phyloP scores from a whole-genome alignment of 345 rosid genomes.

The Boechera divaricarpa region DNA sequence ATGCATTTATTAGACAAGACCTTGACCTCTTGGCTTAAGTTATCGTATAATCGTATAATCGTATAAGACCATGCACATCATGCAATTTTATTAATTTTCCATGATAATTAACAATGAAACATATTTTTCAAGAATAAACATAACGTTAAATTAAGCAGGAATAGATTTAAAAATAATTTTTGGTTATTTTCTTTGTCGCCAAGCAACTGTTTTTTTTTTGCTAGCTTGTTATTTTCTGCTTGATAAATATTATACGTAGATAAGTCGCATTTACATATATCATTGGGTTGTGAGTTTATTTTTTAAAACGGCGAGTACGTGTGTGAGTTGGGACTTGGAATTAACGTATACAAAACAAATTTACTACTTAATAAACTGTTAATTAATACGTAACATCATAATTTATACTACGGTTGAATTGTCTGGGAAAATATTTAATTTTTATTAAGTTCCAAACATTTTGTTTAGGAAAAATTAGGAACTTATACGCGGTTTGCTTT shows the following conservation, averaged over 20 bases:
- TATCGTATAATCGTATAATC: conserved; percentile 26
- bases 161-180: background rate
- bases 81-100: background rate
- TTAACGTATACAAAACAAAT: background rate
- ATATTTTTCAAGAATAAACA: background rate
- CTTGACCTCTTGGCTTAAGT: conserved; percentile 12
- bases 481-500: conserved; percentile 45
- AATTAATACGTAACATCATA: too few species aligned
- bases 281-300: background rate
- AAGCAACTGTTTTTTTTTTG: background rate
- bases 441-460: background rate
- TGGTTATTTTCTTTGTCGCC: conserved; percentile 17
- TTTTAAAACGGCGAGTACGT: background rate
- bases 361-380: background rate
- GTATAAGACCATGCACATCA: conserved; percentile 17
- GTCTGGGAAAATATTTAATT: conserved; percentile 8
- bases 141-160: background rate
- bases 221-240: background rate
- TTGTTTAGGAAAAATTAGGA: conserved; percentile 25
- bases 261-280: background rate
- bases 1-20: conserved; percentile 43
- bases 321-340: background rate
- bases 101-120: background rate
- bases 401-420: background rate
- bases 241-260: background rate